phyloP scores from a whole-genome alignment of 208 protist genomes.

The Leishmania mexicana region DNA sequence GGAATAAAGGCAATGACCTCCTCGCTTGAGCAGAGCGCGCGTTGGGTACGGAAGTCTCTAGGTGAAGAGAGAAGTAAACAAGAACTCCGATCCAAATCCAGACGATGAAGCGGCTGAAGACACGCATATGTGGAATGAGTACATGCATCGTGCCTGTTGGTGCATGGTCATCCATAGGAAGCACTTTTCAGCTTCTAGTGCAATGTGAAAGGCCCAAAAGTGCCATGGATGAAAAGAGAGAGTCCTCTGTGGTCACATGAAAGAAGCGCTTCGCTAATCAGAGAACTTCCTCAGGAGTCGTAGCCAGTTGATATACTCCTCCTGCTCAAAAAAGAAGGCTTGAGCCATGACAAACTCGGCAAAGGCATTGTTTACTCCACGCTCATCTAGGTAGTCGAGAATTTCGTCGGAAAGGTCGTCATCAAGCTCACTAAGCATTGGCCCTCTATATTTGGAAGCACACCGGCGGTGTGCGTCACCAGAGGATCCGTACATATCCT shows the following conservation, averaged over 20 bases:
- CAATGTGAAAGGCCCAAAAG: constrained; percentile 5
- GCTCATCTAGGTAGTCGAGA: constrained; percentile 85
- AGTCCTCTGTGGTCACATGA: neutral
- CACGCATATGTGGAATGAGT: neutral
- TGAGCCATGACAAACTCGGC: constrained; percentile 87
- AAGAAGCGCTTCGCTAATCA: constrained; percentile 26
- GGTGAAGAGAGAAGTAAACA: neutral
- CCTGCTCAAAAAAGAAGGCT: constrained; percentile 80
- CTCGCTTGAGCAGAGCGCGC: neutral
- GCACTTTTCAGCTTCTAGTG: neutral
- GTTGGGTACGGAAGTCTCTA: neutral
- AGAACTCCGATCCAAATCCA: neutral
- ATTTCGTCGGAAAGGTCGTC: constrained; percentile 90
- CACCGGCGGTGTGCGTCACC: constrained; percentile 31
- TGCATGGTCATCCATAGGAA: neutral
- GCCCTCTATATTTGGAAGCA: constrained; percentile 61
- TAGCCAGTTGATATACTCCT: constrained; percentile 87
- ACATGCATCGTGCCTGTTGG: neutral
- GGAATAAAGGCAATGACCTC: neutral
- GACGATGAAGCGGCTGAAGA: neutral
- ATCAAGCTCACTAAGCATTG: constrained; percentile 86
- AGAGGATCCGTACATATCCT: neutral
- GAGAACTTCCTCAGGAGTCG: constrained; percentile 67
- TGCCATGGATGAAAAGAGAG: constrained; percentile 3
- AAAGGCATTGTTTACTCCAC: constrained; percentile 88